Evolutionary conservation across 1,139 yeast species (phyloP).

Genomic region (Pichia norvegensis): DNA sequence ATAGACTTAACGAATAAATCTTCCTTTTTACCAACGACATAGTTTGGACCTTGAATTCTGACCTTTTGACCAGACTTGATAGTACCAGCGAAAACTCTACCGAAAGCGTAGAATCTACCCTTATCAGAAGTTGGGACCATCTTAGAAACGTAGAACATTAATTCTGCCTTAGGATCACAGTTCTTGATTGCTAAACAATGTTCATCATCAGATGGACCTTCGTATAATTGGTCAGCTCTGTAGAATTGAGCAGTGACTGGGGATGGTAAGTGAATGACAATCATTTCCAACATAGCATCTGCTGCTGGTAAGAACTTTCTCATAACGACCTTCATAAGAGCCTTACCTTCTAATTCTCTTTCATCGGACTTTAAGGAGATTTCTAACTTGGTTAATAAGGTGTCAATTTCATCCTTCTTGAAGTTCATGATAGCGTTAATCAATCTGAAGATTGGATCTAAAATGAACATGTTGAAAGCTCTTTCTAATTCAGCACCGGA

Average conservation of each 20-base stretch:
- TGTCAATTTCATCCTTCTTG: slow-evolving; percentile 93
- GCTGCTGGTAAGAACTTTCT: slow-evolving; percentile 99
- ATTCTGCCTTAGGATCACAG: slow-evolving; percentile 98
- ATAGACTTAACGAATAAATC: slow-evolving; percentile 95
- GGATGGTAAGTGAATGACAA: slow-evolving; percentile 96
- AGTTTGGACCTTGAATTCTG: slow-evolving; percentile 99
- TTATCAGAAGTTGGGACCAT: slow-evolving; percentile 99
- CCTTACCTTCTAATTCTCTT: slow-evolving; percentile 97
- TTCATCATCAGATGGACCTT: slow-evolving; percentile 97
- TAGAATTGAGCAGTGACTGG: slow-evolving; percentile 98
- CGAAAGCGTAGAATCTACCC: slow-evolving; percentile 99
- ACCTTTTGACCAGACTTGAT: slow-evolving; percentile 98
- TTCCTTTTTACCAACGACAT: slow-evolving; percentile 95
- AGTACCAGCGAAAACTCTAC: slow-evolving; percentile 99
- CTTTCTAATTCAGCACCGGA: slow-evolving; percentile 94
- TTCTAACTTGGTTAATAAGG: slow-evolving; percentile 86
- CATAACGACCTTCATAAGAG: slow-evolving; percentile 96
- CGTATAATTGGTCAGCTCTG: slow-evolving; percentile 99
- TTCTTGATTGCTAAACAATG: slow-evolving; percentile 87
- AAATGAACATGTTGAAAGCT: slow-evolving; percentile 98
- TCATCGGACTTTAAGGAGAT: slow-evolving; percentile 86
- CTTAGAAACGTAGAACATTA: slow-evolving; percentile 99
- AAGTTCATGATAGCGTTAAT: slow-evolving; percentile 93
- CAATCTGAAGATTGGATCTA: slow-evolving; percentile 98
- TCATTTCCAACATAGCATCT: slow-evolving; percentile 98